phyloP scores from a whole-genome alignment of 768 basidiomycete species.

The Leucocoprinus birnbaumii region DNA sequence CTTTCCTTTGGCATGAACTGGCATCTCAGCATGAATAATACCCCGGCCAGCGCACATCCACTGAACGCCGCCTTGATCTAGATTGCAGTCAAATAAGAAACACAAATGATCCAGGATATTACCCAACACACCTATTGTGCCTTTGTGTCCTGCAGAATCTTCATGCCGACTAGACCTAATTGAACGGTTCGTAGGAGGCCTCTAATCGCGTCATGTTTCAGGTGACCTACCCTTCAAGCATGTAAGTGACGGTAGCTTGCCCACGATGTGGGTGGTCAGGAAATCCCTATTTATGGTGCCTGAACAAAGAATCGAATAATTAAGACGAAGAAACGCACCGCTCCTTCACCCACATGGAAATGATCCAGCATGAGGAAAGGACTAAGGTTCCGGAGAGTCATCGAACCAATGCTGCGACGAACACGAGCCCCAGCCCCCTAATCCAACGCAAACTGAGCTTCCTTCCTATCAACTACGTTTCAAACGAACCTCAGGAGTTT shows the following conservation, averaged over 20 bases:
- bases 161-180: slow-evolving; percentile 75
- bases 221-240: slow-evolving; percentile 67
- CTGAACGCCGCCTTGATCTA: slow-evolving; percentile 74
- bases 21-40: slow-evolving; percentile 89
- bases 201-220: not conserved
- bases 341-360: slow-evolving; percentile 68
- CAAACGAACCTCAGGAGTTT: slow-evolving; percentile 76
- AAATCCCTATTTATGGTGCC: slow-evolving; percentile 55
- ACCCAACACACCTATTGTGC: slow-evolving; percentile 48
- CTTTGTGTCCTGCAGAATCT: slow-evolving; percentile 86
- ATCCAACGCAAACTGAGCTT: not conserved
- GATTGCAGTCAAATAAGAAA: too few relatives aligned
- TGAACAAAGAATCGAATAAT: not conserved
- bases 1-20: slow-evolving; percentile 60
- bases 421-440: slow-evolving; percentile 83
- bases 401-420: slow-evolving; percentile 81
- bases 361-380: slow-evolving; percentile 93
- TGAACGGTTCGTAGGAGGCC: not conserved
- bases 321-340: slow-evolving; percentile 39
- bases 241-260: slow-evolving; percentile 86
- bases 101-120: too few relatives aligned
- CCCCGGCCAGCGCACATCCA: slow-evolving; percentile 91
- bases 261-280: slow-evolving; percentile 94
- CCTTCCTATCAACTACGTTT: too few relatives aligned
- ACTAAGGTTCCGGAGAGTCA: slow-evolving; percentile 71